Conservation (phyloP, 129 eudicot species). For the Sambucus nigra region DNA sequence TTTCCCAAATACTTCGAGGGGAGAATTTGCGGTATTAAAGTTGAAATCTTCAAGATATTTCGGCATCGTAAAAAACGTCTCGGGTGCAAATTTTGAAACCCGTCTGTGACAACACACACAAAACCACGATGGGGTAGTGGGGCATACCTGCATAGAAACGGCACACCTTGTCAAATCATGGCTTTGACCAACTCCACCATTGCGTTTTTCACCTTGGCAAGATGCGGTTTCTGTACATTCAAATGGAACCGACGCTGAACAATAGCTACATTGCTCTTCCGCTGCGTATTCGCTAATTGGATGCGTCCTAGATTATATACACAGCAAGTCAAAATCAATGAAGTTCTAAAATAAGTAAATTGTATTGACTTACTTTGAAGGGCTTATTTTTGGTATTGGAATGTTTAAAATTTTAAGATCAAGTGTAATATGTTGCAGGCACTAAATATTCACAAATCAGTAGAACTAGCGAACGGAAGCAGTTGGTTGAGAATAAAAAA, state of each 20-base stretch:
- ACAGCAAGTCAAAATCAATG: neutral
- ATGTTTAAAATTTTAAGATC: no score
- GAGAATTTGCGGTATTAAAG: neutral
- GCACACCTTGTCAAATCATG: conserved; percentile 64
- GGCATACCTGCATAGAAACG: conserved; percentile 58
- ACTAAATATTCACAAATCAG: no score
- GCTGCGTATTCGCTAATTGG: conserved; percentile 17
- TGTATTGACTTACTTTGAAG: neutral
- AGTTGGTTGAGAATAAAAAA: no score
- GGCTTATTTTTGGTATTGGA: no score
- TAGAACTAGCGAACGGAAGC: no score
- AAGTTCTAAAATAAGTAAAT: no score
- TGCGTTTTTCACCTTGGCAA: conserved; percentile 33
- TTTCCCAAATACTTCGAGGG: conserved; percentile 11
- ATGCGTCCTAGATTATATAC: conserved; percentile 13
- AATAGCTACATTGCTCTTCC: conserved; percentile 57
- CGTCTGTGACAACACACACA: conserved; percentile 67
- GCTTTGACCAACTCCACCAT: conserved; percentile 15
- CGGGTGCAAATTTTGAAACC: conserved; percentile 57
- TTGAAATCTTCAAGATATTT: conserved; percentile 34
- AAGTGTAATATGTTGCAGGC: neutral
- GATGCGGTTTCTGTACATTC: conserved; percentile 52
- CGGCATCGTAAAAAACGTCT: conserved; percentile 28
- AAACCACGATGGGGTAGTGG: conserved; percentile 58
- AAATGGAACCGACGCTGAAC: conserved; percentile 66